Conservation (phyloP, 139 green algal genomes). For the Coccomyxa sp. region DNA sequence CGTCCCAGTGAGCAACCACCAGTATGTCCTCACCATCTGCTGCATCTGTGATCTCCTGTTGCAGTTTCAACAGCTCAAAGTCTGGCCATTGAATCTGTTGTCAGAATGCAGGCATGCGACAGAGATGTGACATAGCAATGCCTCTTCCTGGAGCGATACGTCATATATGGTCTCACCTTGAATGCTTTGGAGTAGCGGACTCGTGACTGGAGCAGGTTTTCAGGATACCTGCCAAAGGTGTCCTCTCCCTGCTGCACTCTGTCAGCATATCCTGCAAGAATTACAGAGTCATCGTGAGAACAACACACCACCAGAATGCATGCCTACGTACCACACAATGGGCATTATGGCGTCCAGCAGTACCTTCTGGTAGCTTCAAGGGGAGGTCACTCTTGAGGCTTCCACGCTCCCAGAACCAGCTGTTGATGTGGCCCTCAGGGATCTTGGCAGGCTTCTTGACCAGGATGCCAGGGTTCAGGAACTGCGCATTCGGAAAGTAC, state of each 20-base stretch:
- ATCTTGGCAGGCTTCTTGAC: conserved; percentile 19
- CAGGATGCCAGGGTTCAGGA: conserved; percentile 19
- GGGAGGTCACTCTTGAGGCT: conserved; percentile 7
- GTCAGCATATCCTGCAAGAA: conserved; percentile 1
- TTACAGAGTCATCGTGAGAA: background rate
- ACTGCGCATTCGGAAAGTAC: background rate
- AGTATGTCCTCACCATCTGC: conserved; percentile 16
- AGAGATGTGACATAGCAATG: background rate
- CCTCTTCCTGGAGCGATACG: background rate
- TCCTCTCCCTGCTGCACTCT: conserved; percentile 11
- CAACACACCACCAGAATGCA: background rate
- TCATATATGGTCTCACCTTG: conserved; percentile 2
- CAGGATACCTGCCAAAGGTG: conserved; percentile 6
- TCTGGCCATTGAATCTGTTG: too few species aligned
- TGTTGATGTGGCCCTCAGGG: conserved; percentile 18
- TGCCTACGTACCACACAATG: too few species aligned
- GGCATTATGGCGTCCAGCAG: too few species aligned
- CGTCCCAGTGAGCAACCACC: conserved; percentile 19
- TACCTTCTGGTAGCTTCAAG: conserved; percentile 6
- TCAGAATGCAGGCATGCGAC: background rate
- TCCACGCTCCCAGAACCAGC: conserved; percentile 20
- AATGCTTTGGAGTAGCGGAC: conserved; percentile 15
- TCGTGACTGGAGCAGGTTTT: conserved; percentile 19
- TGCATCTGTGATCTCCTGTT: conserved; percentile 18
- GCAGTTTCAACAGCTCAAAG: background rate